Conservation (phyloP, 768 basidiomycete genomes). For the Terana coerulea region DNA sequence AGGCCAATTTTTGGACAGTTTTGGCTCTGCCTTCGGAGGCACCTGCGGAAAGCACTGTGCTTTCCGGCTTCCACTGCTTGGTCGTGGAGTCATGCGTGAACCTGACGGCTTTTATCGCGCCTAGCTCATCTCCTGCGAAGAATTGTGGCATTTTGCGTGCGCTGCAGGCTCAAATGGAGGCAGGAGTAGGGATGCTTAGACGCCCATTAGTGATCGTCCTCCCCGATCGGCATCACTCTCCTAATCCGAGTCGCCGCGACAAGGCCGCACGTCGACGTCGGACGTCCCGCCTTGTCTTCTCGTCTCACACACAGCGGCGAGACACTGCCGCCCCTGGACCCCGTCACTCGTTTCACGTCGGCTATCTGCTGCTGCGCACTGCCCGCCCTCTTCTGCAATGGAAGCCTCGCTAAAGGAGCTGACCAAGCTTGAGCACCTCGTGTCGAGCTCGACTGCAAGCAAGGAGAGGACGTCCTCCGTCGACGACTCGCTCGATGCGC, state of each 20-base stretch:
- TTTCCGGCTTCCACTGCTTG: slow-evolving; percentile 32
- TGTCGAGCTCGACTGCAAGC: slow-evolving; percentile 33
- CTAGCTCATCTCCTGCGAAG: slow-evolving; percentile 75
- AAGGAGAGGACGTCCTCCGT: slow-evolving; percentile 53
- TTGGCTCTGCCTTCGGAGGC: slow-evolving; percentile 26
- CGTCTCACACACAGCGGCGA: no score
- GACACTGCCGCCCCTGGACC: neutral
- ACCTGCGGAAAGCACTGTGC: slow-evolving; percentile 31
- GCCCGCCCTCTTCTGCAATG: slow-evolving; percentile 40
- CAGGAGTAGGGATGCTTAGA: neutral
- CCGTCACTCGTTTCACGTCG: neutral
- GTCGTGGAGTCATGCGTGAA: slow-evolving; percentile 32
- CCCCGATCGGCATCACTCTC: no score
- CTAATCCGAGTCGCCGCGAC: neutral
- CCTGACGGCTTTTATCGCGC: slow-evolving; percentile 61
- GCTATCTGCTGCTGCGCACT: slow-evolving; percentile 5
- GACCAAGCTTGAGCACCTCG: slow-evolving; percentile 67
- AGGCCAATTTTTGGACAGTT: slow-evolving; percentile 37
- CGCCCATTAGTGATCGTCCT: neutral
- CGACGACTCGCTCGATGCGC: slow-evolving; percentile 56
- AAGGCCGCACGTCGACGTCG: neutral
- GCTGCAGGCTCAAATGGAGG: neutral
- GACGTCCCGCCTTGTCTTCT: no score
- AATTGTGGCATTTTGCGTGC: slow-evolving; percentile 55
- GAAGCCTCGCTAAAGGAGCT: slow-evolving; percentile 76